Evolutionary conservation across 2,329 filamentous ascomycete species (phyloP).

Genomic region (Cadophora sp.): DNA sequence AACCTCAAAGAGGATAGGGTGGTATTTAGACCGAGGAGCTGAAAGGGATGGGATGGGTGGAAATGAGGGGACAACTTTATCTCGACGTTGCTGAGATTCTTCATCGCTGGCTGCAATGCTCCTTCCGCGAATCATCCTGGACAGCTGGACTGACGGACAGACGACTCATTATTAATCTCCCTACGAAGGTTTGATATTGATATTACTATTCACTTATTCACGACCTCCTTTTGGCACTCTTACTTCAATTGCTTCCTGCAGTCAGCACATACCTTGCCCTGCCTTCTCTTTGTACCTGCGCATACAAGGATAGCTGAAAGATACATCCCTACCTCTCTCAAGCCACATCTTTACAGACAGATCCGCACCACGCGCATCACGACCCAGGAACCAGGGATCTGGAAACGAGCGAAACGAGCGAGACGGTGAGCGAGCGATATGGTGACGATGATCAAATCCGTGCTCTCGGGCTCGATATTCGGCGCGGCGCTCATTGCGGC

Average conservation of each 20-base stretch:
- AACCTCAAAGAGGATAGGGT: conserved; percentile 3
- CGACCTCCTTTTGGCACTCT: not conserved
- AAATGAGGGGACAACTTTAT: conserved; percentile 6
- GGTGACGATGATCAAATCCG: conserved; percentile 5
- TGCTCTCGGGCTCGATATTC: conserved; percentile 60
- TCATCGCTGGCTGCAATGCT: not conserved
- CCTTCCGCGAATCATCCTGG: not conserved
- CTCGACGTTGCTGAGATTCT: not conserved
- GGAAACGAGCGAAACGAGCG: conserved; percentile 7
- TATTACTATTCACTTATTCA: not conserved
- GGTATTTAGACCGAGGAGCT: not conserved
- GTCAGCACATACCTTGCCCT: not conserved
- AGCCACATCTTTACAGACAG: not conserved
- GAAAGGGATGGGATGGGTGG: not conserved
- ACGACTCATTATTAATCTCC: not conserved
- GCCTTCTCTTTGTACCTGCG: not conserved
- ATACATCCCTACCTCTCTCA: conserved; percentile 7
- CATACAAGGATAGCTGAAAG: conserved; percentile 3
- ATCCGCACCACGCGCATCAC: not conserved
- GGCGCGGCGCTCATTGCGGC: conserved; percentile 66
- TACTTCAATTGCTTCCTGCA: not conserved
- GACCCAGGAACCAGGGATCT: not conserved
- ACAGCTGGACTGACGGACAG: not conserved
- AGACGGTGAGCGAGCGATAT: not conserved
- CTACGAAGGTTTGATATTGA: not conserved